These are phyloP conservation scores for Mycena floridula DNA, from an alignment of 768 basidiomycete genomes.

Conservation along the genomic window DNA sequence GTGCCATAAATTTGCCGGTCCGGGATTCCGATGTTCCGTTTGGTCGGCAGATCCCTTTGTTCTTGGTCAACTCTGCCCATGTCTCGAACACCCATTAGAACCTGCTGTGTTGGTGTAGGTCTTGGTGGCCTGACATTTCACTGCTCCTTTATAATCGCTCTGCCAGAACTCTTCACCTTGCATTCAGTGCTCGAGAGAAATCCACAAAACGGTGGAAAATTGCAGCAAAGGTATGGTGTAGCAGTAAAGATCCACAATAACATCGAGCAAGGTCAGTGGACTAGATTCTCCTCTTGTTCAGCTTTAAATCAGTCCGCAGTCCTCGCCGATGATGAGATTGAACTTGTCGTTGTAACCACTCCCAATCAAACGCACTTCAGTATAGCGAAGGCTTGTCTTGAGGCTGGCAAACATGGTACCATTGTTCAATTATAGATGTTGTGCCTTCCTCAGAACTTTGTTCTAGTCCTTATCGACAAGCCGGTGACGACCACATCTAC, in stretches of 20 bases:
- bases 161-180: constrained; percentile 64
- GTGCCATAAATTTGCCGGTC: neutral
- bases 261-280: no score
- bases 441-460: neutral
- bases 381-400: constrained; percentile 57
- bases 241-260: constrained; percentile 50
- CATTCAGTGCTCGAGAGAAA: constrained; percentile 73
- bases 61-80: no score
- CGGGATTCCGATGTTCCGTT: no score
- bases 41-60: no score
- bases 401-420: constrained; percentile 70
- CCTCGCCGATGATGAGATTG: constrained; percentile 55
- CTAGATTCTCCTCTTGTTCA: no score
- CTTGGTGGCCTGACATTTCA: constrained; percentile 78
- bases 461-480: constrained; percentile 71
- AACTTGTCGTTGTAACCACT: constrained; percentile 63
- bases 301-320: no score
- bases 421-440: no score
- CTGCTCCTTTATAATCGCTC: constrained; percentile 68
- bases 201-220: constrained; percentile 56
- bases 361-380: constrained; percentile 71
- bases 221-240: constrained; percentile 59
- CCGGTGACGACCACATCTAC: constrained; percentile 58
- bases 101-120: constrained; percentile 73
- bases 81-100: constrained; percentile 61